Evolutionary conservation across 2,329 filamentous ascomycete genomes (phyloP).

Genomic region (Calycina marina): DNA sequence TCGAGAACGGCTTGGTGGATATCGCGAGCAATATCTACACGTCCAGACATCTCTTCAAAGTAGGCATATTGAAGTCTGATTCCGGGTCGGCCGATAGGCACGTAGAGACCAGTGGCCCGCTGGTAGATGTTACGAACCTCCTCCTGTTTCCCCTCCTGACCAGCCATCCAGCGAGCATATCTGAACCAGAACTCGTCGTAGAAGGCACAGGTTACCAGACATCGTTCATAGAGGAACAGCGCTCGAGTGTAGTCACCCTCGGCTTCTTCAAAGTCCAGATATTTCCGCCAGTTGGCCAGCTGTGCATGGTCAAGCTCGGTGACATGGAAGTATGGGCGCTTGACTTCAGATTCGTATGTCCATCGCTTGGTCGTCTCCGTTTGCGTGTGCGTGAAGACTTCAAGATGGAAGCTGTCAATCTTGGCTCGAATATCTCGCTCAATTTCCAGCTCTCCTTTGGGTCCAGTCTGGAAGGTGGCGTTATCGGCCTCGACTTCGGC

Average conservation of each 20-base stretch:
- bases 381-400: conserved; percentile 69
- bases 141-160: conserved; percentile 67
- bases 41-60: conserved; percentile 77
- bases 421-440: conserved; percentile 71
- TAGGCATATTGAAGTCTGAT: conserved; percentile 85
- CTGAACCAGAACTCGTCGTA: conserved; percentile 98
- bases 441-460: conserved; percentile 59
- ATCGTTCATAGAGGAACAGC: conserved; percentile 84
- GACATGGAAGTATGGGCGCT: conserved; percentile 92
- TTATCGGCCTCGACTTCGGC: conserved; percentile 57
- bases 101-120: conserved; percentile 70
- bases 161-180: conserved; percentile 89
- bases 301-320: conserved; percentile 81
- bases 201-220: conserved; percentile 79
- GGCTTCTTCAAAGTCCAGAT: conserved; percentile 86
- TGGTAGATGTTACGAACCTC: conserved; percentile 88
- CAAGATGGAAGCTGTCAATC: conserved; percentile 67
- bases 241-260: conserved; percentile 64
- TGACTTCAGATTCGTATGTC: conserved; percentile 90
- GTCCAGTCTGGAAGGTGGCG: conserved; percentile 32
- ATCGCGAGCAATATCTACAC: conserved; percentile 63
- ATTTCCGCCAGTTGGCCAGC: conserved; percentile 84
- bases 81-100: conserved; percentile 71
- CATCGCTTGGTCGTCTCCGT: conserved; percentile 82
- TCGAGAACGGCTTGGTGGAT: conserved; percentile 73